These are phyloP conservation scores for Flueggea neowawraea DNA, from an alignment of 441 rosid species.

Conservation along the genomic window DNA sequence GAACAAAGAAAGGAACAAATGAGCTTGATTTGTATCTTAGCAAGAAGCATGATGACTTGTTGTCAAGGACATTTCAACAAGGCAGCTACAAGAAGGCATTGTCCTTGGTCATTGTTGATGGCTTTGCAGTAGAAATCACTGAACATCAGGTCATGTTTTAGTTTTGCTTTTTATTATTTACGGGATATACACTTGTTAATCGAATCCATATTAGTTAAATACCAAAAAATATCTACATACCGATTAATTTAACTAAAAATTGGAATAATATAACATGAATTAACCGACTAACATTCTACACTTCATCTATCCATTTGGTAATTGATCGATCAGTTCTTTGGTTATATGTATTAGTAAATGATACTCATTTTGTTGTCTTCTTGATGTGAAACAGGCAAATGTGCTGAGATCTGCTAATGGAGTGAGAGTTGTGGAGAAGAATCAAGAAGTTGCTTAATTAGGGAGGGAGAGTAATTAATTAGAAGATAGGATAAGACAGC, in stretches of 20 bases:
- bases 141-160: constrained; percentile 46
- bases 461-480: no score
- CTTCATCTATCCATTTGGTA: no score
- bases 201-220: no score
- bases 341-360: no score
- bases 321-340: no score
- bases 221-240: no score
- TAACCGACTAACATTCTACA: no score
- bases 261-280: no score
- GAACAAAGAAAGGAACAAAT: constrained; percentile 47
- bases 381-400: constrained; percentile 43
- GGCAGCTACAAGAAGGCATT: constrained; percentile 62
- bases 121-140: constrained; percentile 68
- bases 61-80: constrained; percentile 45
- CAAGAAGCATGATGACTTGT: constrained; percentile 66
- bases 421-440: constrained; percentile 80
- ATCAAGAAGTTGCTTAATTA: constrained; percentile 48
- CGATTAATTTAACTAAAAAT: no score
- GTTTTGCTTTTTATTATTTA: background rate
- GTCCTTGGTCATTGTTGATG: constrained; percentile 72
- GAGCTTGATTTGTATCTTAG: constrained; percentile 63
- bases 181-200: no score
- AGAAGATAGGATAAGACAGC: no score
- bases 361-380: no score
- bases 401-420: constrained; percentile 66